These are phyloP conservation scores for Aspergillus bombycis DNA, from an alignment of 2,329 filamentous ascomycete genomes.

Conservation along the genomic window DNA sequence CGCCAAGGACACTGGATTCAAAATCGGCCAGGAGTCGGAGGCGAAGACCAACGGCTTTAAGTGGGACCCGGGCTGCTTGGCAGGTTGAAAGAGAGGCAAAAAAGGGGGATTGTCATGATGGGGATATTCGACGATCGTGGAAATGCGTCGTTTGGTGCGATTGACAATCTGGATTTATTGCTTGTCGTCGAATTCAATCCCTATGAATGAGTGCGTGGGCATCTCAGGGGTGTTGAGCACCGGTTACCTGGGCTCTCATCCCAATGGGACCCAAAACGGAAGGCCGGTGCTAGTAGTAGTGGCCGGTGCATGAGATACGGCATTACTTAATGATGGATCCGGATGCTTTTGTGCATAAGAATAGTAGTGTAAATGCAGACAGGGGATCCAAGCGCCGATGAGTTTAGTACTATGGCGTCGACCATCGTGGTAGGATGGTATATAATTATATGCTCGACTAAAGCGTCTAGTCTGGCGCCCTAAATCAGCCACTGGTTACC, in stretches of 20 bases:
- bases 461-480: no score
- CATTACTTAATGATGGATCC: not conserved
- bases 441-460: not conserved
- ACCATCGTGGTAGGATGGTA: no score
- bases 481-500: not conserved
- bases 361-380: not conserved
- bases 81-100: not conserved
- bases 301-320: not conserved
- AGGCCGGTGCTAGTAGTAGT: not conserved
- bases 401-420: not conserved
- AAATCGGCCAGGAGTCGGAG: not conserved
- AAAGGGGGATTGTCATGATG: not conserved
- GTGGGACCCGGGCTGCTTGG: slow-evolving; percentile 2
- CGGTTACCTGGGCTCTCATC: no score
- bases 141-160: not conserved
- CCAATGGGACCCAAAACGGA: not conserved
- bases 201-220: not conserved
- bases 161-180: not conserved
- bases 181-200: not conserved
- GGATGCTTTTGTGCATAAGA: not conserved
- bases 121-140: not conserved
- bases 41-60: not conserved
- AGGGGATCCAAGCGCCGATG: not conserved
- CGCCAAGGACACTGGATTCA: not conserved
- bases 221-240: no score